Conservation (phyloP, 23 red algal species). For the Cyanidiococcus yangmingshanensis region DNA sequence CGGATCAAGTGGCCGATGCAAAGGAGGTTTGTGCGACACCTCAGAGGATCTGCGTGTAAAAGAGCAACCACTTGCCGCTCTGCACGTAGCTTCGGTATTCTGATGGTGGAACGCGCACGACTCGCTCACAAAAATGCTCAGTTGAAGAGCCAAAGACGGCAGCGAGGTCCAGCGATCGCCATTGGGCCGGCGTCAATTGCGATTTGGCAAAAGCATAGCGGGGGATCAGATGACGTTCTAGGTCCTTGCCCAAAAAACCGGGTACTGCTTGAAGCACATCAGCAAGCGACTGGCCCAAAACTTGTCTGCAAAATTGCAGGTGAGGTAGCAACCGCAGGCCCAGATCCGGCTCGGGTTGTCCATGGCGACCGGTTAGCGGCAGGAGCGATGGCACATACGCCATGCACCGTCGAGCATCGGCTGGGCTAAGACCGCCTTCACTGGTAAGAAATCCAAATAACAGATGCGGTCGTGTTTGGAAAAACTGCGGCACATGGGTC, state of each 20-base stretch:
- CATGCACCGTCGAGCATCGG: not conserved
- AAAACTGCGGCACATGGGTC: not conserved
- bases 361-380: not conserved
- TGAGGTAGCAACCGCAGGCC: not conserved
- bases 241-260: not conserved
- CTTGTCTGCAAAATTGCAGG: constrained; percentile 9
- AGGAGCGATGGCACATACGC: not conserved
- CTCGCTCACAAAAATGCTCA: not conserved
- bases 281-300: not conserved
- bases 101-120: not conserved
- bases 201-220: constrained; percentile 10
- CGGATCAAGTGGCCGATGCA: too few species aligned
- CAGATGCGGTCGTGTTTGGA: not conserved
- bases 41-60: not conserved
- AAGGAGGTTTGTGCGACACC: not conserved
- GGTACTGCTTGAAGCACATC: not conserved
- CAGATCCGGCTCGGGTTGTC: not conserved
- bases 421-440: not conserved
- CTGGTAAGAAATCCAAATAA: not conserved
- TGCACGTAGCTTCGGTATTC: not conserved
- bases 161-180: not conserved
- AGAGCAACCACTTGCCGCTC: not conserved
- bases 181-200: not conserved
- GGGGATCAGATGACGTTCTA: not conserved
- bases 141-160: not conserved